These are phyloP conservation scores for Catunica adiposa DNA, from an alignment of 2,329 filamentous ascomycete genomes.

Conservation along the genomic window DNA sequence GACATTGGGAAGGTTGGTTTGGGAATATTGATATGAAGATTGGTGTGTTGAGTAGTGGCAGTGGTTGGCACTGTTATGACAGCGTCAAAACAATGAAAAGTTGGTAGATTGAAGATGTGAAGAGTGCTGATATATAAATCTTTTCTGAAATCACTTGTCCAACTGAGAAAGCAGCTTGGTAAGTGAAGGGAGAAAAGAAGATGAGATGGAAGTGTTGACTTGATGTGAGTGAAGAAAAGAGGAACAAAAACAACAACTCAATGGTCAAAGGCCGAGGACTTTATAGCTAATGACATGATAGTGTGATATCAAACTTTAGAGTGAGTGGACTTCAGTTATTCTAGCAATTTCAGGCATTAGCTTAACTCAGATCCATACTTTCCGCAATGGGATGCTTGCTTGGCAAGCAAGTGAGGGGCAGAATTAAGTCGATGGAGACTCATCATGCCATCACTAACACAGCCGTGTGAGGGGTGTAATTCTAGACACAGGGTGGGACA, in stretches of 20 bases:
- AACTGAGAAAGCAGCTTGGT: neutral
- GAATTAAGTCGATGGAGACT: neutral
- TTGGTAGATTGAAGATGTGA: neutral
- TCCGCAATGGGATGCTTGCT: neutral
- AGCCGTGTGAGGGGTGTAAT: neutral
- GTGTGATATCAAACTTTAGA: neutral
- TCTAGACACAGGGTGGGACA: no score
- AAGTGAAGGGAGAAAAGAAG: neutral
- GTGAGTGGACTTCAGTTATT: no score
- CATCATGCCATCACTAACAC: neutral
- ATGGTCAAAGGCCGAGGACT: conserved; percentile 1
- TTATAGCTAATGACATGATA: neutral
- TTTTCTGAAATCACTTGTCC: neutral
- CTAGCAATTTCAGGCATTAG: no score
- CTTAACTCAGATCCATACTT: neutral
- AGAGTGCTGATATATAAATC: conserved; percentile 7
- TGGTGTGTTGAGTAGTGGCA: neutral
- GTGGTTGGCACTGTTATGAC: neutral
- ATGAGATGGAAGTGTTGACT: no score
- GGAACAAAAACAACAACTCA: neutral
- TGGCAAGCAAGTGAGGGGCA: neutral
- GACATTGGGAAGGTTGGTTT: conserved; percentile 1
- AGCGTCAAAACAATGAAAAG: neutral
- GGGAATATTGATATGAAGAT: neutral
- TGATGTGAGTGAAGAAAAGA: neutral